Base-by-base conservation (phyloP, 2,329 filamentous ascomycete species). In the Bisporella sp. region DNA sequence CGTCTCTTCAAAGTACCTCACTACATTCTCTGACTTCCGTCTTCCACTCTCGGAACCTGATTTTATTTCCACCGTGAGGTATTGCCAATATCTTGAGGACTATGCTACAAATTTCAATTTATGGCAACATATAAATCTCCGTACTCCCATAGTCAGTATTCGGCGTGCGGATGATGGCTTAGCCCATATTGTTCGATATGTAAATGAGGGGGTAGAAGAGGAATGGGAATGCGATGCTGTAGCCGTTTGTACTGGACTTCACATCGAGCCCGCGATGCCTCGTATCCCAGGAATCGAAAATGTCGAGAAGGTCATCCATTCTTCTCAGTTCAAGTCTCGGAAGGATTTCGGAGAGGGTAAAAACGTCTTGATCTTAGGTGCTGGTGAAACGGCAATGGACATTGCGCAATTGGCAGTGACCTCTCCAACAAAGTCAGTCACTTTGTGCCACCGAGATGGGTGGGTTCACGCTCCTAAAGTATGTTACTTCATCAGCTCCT, bases 1-100 rank as follows among this genome's bases (percentile, higher is more conserved):
- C 1, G 73, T 77, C 1, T 74, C 71, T 1, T 75, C 73, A 3
- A 75, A 74, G 53, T 73, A 75, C 41, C 64, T 78, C 6, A 77
- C 73, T 0, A 63, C 70, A 13, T 77, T 77, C 54, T 77, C 74
- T 1, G 74, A 77, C 54, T 73, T 73, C 51, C 68, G 74, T 1
- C 65, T 72, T 2, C 62, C 70, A 1, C 46, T 62, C 1, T 66
- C 72, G 7, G 66, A 66, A 1, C 68, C 72, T 6, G 73, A 76
- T 53, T 76, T 76, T 50, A 55, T 75, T 6, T 67, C 66, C 2
- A 66, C 69, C 0, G 54, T 63, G 6, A 57, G 60, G 2, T 76
- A 74, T 52, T 64, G 71, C 12, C 46, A 63, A 9, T 76, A 77
- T 49, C 70, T 77, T 7, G 61, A 67, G 5, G 60, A 58, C 28